Base-by-base conservation (phyloP, 306 rosid genomes). In the Alnus glutinosa region DNA sequence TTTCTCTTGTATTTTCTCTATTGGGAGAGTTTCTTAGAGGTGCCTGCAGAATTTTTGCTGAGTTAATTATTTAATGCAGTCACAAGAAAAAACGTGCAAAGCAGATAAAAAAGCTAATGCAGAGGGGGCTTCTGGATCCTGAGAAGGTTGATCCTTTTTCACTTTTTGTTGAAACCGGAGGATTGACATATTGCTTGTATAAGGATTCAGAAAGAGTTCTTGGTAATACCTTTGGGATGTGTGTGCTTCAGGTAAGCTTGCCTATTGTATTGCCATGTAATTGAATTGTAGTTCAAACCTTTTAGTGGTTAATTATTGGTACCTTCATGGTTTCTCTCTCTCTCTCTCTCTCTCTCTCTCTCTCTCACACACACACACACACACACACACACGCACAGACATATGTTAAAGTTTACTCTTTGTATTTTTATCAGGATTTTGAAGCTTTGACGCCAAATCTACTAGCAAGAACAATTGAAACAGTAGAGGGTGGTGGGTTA, bases 401-500 rank as follows among this genome's bases (percentile, higher is more conserved):
- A 55, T 30, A 23, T 50, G 48, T 73, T 73, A 36, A 70, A 74
- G 14, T 88, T 86, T 28, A n/a, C 32, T 58, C 2, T 69, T 68
- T 73, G 67, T 28, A 76, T 63, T 88, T 71, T 50, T 55, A 75
- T 71, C 81, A 95, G 99, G 99, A 95, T 83, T 95, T 92, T 78
- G 99, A 91, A 83, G 99, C 98, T 12, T 67, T 95, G 89, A 93
- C 98, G 7, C 98, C 99, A 37, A 95, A 95, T 88, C 90, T 93
- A 50, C 88, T 95, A 3, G 99, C 98, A 74, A 91, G 99, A 83
- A 90, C 99, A 0, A 91, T 95, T 79, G 99, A 95, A 86, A 95
- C 99, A 0, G 99, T 93, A 76, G 97, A 95, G 87, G 99, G 99
- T 79, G 99, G 99, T 55, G 99, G 99, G 57, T n/a, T 95, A 82